Percentiles rank a stretch among this genome's conserved stretches.
Evolutionary conservation across 2,329 filamentous ascomycete genomes (phyloP).

Genomic region (Fusarium longipes): DNA sequence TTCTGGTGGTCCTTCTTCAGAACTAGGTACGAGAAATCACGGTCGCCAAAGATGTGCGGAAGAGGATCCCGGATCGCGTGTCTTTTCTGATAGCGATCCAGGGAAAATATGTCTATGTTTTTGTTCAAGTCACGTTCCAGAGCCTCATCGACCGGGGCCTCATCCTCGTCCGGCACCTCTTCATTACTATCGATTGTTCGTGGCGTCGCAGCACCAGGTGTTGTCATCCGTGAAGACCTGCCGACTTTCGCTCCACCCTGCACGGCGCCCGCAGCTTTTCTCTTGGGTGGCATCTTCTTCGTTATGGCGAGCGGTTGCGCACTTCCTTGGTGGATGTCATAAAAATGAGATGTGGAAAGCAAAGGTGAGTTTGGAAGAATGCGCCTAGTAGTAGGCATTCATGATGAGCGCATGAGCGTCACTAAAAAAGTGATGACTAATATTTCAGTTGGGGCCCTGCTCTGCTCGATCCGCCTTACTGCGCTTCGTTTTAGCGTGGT

Average conservation of each 20-base stretch:
- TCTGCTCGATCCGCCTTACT: conserved; percentile 3
- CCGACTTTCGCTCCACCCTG: conserved; percentile 65
- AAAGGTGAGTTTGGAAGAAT: background rate
- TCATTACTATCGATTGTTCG: conserved; percentile 68
- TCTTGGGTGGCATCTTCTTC: conserved; percentile 73
- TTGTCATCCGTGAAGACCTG: conserved; percentile 67
- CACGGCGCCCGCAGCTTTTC: conserved; percentile 69
- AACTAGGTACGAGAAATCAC: conserved; percentile 83
- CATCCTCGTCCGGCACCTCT: conserved; percentile 59
- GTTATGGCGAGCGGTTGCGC: conserved; percentile 30
- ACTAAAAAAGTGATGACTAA: conserved; percentile 37
- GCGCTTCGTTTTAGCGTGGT: conserved; percentile 8
- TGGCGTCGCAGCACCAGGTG: conserved; percentile 70
- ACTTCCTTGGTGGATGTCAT: conserved; percentile 15
- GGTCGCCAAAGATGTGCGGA: conserved; percentile 59
- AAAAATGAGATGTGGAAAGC: background rate
- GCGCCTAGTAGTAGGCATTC: conserved; percentile 14
- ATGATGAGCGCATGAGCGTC: conserved; percentile 29
- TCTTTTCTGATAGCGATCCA: conserved; percentile 62
- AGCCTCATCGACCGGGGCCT: conserved; percentile 62
- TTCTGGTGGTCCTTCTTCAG: conserved; percentile 91
- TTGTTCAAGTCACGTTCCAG: conserved; percentile 67
- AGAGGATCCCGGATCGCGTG: conserved; percentile 58
- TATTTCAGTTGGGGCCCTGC: background rate
- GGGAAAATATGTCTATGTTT: conserved; percentile 70